These are phyloP conservation scores for Beta corolliflora DNA, from an alignment of 179 eudicot species.

Conservation along the genomic window DNA sequence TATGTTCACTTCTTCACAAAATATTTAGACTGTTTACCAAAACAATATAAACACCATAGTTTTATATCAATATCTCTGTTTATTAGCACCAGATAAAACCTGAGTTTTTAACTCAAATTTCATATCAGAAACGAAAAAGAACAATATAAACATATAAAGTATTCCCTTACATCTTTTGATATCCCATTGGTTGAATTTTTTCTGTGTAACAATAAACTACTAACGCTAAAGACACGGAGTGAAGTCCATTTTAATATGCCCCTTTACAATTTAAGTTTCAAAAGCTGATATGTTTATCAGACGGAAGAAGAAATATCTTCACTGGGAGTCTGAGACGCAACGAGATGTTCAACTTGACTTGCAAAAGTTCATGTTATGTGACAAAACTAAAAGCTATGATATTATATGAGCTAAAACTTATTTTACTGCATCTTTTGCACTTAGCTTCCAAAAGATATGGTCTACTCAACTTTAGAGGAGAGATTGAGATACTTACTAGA, in stretches of 20 bases:
- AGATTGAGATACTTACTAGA: slow-evolving; percentile 55
- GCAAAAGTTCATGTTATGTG: background rate
- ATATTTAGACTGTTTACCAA: background rate
- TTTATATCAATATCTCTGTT: background rate
- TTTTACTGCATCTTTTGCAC: background rate
- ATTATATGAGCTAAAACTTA: background rate
- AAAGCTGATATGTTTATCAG: background rate
- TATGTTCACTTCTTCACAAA: background rate
- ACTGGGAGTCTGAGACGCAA: background rate
- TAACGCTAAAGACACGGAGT: background rate
- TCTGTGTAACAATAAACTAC: background rate
- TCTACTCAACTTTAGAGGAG: background rate
- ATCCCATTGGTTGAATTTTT: background rate
- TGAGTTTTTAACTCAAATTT: background rate
- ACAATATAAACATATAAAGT: background rate
- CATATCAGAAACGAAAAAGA: background rate
- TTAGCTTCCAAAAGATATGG: background rate
- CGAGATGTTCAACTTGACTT: background rate
- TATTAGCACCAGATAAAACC: background rate
- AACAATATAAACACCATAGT: background rate
- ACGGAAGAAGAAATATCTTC: background rate
- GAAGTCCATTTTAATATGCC: background rate
- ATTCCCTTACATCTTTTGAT: background rate
- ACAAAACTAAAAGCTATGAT: background rate
- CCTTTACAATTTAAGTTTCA: background rate